Conservation (phyloP, 2,329 filamentous ascomycete species). For the Colletotrichum sp. region DNA sequence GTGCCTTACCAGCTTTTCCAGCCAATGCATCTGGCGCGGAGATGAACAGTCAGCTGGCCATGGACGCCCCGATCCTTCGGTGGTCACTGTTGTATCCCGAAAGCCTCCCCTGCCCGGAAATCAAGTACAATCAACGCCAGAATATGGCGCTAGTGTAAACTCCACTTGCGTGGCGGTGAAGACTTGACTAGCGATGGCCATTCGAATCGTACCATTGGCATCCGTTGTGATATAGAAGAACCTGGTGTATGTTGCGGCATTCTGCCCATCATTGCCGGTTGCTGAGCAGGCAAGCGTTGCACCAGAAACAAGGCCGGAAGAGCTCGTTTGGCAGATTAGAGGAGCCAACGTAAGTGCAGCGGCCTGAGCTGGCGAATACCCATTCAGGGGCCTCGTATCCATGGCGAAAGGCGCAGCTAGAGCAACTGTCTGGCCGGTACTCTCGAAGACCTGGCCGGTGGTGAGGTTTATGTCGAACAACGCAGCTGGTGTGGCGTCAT, state of each 20-base stretch:
- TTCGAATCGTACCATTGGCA: background rate
- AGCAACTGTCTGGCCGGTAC: background rate
- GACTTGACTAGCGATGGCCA: background rate
- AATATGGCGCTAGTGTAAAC: background rate
- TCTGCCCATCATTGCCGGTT: background rate
- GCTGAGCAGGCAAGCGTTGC: background rate
- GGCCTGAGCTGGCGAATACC: background rate
- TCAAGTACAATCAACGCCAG: background rate
- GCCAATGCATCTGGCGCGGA: too few species aligned
- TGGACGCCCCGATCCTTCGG: background rate
- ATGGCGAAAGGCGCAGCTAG: background rate
- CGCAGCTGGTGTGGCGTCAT: background rate
- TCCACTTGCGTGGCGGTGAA: background rate
- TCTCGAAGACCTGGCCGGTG: background rate
- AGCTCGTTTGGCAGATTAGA: background rate
- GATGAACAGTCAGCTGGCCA: too few species aligned
- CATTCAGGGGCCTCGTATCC: background rate
- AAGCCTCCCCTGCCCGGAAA: rapidly evolving
- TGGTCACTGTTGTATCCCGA: background rate
- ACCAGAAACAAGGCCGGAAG: background rate
- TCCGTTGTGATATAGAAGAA: background rate
- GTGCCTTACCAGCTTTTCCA: too few species aligned
- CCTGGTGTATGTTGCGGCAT: background rate
- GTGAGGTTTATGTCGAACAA: background rate
- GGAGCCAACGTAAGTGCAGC: background rate